Evolutionary conservation across 805 yeast genomes (phyloP), one percentile per base, ranked within the genome.

Genomic region (Candida sakaeoensis): DNA sequence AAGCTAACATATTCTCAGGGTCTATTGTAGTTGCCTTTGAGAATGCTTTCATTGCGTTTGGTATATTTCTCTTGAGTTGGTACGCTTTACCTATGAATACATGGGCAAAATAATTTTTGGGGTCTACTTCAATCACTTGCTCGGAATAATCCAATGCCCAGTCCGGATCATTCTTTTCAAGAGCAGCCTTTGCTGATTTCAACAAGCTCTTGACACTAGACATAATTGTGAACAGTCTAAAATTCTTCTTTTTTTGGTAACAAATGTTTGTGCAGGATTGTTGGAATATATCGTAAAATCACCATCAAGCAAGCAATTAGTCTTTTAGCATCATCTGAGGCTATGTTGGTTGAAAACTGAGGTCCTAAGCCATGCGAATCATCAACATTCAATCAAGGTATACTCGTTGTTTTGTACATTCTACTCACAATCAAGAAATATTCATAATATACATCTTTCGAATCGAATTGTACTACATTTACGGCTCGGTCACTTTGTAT

Each of bases 41-140:
- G 50, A 80, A 82, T 8, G 72, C 57, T 18, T 46, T 47, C 9
- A 60, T 46, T 0, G 86, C 81, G 3, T 57, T 50, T 2, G 54
- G 51, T 4, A 55, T 42, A 5, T 74, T 59, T 10, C 65, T 55
- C 39, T 71, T 49, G 7, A 74, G 55, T 43, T 79, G 79, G 41
- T 72, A 66, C 1, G 88, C 75, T 55, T 86, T 88, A 7, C 93
- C 96, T 36, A 75, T 63, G 50, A 89, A 79, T 3, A 85, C 72
- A 49, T 70, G 68, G 12, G 90, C 96, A 53, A 74, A 75, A 56
- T 80, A 83, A 55, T 77, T 76, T 6, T 68, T 49, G 3, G 69
- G 63, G 44, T 86, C 95, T 3, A 65, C 46, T 8, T 69, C 72
- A 8, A 88, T 57, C 3, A 78, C 82, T 26, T 77, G 75, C 19